Evolutionary conservation across 257 asterid genomes (phyloP), one percentile per base, ranked within the genome.

Genomic region (Nicotiana tabacum): DNA sequence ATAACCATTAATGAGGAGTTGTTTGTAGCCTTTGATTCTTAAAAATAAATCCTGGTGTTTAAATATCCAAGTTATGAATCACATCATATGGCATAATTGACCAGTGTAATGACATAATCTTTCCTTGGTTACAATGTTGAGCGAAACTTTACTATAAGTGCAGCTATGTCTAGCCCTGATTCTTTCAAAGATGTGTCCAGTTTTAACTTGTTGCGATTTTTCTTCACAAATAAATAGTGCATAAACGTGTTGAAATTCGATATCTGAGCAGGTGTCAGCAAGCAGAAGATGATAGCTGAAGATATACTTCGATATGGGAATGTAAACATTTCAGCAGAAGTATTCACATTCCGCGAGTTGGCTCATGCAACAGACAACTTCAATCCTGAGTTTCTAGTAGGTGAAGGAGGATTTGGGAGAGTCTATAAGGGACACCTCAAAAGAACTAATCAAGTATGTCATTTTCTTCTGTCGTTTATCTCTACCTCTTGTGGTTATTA

Each of bases 321-420:
- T 16, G 83, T 66, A 62, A 85, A 84, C 83, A 86, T 88, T 74
- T 91, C 96, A 6, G 92, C 96, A 13, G 95, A 92, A 85, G 92
- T 92, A 43, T 92, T 92, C 87, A 90, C 98, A 57, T 95, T 95
- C 82, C 91, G 97, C 0, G 99, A 94, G 66, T 83, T 94, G 9
- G 99, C 98, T 17, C 76, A 32, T 39, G 95, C 98, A 4, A 94
- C 98, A 4, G 93, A 95, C 68, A 94, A 92, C 79, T 95, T 95
- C 86, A 91, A 91, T 43, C 90, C 98, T n/a, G 97, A 93, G 7
- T 80, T 90, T 46, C 88, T 92, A 4, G 87, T 95, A 10, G 98
- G 97, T 4, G 95, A 94, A 88, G 99, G 99, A 74, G 97, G 96
- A 74, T 95, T 94, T 27, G 99, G 97, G 60, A 88, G 98, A 80